phyloP scores from a whole-genome alignment of 2,329 filamentous ascomycete genomes.

The Verticillium albo-atrum region DNA sequence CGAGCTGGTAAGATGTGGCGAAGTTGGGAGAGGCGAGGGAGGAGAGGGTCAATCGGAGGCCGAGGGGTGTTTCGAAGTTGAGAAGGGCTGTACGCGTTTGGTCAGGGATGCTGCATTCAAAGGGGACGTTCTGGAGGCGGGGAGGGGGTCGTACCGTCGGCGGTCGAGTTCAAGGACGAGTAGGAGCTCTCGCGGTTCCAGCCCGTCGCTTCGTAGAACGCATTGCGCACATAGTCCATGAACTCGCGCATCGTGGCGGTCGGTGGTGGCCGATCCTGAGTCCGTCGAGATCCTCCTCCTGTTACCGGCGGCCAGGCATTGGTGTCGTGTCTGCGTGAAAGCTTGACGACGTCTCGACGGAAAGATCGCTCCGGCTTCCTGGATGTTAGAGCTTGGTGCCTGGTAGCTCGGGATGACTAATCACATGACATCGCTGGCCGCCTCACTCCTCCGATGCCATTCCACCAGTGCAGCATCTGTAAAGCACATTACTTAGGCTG shows the following conservation, averaged over 20 bases:
- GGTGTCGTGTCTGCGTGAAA: not conserved
- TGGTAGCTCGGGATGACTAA: no score
- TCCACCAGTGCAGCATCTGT: no score
- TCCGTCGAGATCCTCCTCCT: not conserved
- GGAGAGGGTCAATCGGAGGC: constrained; percentile 80
- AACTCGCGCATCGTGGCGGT: constrained; percentile 74
- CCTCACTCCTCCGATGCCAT: no score
- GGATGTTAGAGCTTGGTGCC: not conserved
- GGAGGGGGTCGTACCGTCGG: constrained; percentile 56
- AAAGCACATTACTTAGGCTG: no score
- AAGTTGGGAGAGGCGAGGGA: constrained; percentile 91
- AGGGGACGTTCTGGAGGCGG: no score
- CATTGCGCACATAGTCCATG: constrained; percentile 93
- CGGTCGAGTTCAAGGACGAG: constrained; percentile 76
- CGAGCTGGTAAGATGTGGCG: constrained; percentile 88
- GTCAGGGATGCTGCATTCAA: not conserved
- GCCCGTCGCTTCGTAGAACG: constrained; percentile 79
- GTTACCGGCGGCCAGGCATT: not conserved
- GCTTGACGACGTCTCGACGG: not conserved
- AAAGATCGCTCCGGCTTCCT: not conserved
- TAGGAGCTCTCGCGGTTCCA: constrained; percentile 95
- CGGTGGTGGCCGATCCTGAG: not conserved
- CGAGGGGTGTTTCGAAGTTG: constrained; percentile 81
- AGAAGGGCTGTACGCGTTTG: constrained; percentile 59
- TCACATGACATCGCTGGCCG: no score